Evolutionary conservation across 2,329 filamentous ascomycete species (phyloP), one percentile per base, ranked within the genome.

Genomic region (Claviceps quebecensis): DNA sequence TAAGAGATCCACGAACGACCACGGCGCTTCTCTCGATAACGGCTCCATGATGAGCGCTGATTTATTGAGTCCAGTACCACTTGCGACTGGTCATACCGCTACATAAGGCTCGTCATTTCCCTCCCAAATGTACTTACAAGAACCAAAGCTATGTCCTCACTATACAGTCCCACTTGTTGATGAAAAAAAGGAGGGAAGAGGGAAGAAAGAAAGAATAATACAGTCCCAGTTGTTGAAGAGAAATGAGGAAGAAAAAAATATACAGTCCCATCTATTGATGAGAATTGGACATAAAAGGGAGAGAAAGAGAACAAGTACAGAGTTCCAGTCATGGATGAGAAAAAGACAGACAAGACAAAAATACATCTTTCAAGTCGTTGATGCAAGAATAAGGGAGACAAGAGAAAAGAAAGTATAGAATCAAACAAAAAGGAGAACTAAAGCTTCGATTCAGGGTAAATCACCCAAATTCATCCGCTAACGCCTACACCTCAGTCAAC

Each of bases 401-500:
- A 16, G n/a, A 34, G 11, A 34, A 19, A 19, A 46, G 14, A 46
- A n/a, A 6, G 13, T 4, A 36, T 29, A 7, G 11, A 37, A 46
- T 34, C 29, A 22, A 36, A 17, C 7, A 37, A 19, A 11, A 46
- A 29, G 6, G 19, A 6, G 3, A 3, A 36, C 34, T 19, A 11
- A 22, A 29, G 38, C 6, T 40, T 49, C 16, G 23, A 13, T 38
- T 26, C 19, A 9, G 17, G 17, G 49, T 14, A 9, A 17, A 34
- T 37, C 29, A 36, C 36, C 44, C 13, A 23, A 5, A 6, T 16
- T 23, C 45, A 4, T 9, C 14, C 7, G 7, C 39, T 37, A 53
- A 53, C 48, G 52, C 52, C 14, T 29, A 34, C 46, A 47, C 41
- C 37, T 26, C 43, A 16, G 19, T 43, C 49, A 39, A 51, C 36